These are phyloP conservation scores for Cryptococcus wingfieldii DNA, from an alignment of 1,284 basidiomycete genomes.

Conservation along the genomic window DNA sequence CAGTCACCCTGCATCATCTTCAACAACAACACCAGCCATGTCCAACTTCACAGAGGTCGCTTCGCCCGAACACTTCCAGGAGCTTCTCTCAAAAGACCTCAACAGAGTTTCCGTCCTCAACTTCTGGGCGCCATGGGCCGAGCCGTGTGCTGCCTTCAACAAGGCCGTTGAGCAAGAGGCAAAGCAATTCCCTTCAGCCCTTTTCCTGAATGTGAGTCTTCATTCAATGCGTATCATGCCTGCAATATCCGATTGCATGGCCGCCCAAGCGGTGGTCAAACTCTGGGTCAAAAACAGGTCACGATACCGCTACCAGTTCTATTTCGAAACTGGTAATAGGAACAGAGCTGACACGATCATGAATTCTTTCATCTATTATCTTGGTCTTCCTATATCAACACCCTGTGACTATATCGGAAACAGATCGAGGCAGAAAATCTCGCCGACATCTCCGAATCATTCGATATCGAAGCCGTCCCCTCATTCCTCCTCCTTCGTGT, in stretches of 20 bases:
- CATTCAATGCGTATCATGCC: not conserved
- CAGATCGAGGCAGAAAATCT: constrained; percentile 88
- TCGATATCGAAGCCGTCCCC: constrained; percentile 88
- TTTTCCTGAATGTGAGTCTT: constrained; percentile 68
- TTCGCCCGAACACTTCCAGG: constrained; percentile 68
- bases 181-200: constrained; percentile 62
- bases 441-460: constrained; percentile 86
- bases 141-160: constrained; percentile 83
- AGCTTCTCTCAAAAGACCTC: constrained; percentile 69
- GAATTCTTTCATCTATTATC: not conserved
- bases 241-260: not conserved
- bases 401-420: constrained; percentile 3
- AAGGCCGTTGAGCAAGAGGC: constrained; percentile 66
- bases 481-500: constrained; percentile 79
- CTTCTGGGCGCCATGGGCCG: constrained; percentile 92
- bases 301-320: too few species aligned
- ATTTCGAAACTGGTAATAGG: not conserved
- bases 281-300: too few species aligned
- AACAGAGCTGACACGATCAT: not conserved
- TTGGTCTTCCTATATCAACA: not conserved
- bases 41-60: constrained; percentile 53
- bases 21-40: constrained; percentile 3
- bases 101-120: constrained; percentile 75
- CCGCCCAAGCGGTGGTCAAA: too few species aligned
- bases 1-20: not conserved